Evolutionary conservation across 2,329 filamentous ascomycete genomes (phyloP).

Genomic region (Diaporthe citriasiana): DNA sequence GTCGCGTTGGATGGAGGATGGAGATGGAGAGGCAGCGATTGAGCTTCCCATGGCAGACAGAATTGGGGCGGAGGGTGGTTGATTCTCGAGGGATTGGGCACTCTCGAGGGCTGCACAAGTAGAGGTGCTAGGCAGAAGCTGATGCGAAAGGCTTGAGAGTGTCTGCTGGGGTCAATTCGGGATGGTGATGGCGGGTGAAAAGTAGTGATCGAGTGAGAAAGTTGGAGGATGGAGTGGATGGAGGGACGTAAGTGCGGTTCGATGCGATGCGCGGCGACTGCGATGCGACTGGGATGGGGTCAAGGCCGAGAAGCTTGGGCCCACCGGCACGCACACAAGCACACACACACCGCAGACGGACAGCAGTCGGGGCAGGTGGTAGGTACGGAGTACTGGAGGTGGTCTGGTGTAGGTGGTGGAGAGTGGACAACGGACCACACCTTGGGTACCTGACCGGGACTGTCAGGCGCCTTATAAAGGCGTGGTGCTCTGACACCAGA

Average conservation of each 20-base stretch:
- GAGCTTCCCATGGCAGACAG: constrained; percentile 41
- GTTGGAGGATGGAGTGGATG: neutral
- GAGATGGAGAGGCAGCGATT: constrained; percentile 34
- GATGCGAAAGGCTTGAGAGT: neutral
- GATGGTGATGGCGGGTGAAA: neutral
- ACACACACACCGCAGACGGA: constrained; percentile 2
- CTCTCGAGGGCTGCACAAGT: constrained; percentile 14
- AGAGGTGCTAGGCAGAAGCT: neutral
- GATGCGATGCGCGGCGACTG: constrained; percentile 9
- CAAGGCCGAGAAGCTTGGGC: constrained; percentile 35
- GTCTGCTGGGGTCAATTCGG: constrained; percentile 4
- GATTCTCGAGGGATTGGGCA: neutral
- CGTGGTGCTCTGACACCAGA: neutral
- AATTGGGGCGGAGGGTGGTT: neutral
- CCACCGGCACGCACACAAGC: neutral
- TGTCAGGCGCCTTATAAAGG: neutral
- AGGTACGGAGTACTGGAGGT: no score
- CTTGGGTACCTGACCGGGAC: neutral
- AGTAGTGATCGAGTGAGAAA: neutral
- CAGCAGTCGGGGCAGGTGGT: neutral
- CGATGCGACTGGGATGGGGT: constrained; percentile 13
- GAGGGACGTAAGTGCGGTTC: constrained; percentile 17
- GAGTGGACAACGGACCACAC: neutral
- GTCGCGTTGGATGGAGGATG: constrained; percentile 35
- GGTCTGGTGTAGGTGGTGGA: neutral